Evolutionary conservation across 2,329 filamentous ascomycete genomes (phyloP), one percentile per base, ranked within the genome.

Genomic region (Aspergillus amoenus): DNA sequence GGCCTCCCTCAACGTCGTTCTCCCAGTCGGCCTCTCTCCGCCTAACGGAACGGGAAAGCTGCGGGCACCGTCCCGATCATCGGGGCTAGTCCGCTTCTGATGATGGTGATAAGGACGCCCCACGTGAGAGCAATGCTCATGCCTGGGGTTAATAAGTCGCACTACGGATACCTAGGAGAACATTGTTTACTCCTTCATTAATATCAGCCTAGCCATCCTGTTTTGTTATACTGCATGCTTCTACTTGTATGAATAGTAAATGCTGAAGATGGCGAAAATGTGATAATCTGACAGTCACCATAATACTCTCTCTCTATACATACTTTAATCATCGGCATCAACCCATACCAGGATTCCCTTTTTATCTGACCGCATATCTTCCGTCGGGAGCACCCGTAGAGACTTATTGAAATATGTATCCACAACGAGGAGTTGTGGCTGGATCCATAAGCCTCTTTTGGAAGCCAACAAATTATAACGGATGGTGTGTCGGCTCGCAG

Each of bases 351-450:
- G 59, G 24, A 77, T 67, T 0, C 80, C 81, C 59, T 81, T 83
- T 70, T 83, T 84, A 58, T 85, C 83, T 59, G 68, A 72, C 60
- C 75, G 77, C 73, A 81, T 88, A 21, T 87, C 89, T 68, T 88
- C 89, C 0, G 90, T 93, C 2, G 91, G 87, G 58, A 91, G 85
- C 22, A 96, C 87, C 61, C 88, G 86, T 59, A 97, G 74, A 42
- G 89, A 87, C 80, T 97, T 96, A 72, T 96, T 92, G 74, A 96
- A 97, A 68, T 96, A 96, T 66, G 89, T 88, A 78, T 96, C 93
- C 60, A 90, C 83, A 40, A 97, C 91, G 60, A 88, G 85, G 60
- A 96, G 76, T 40, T 84, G 84, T 2, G 92, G 91, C 50, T 79
- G 81, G 56, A 93, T 84, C 85, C 89, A 96, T 30, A 79, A 67